phyloP scores from a whole-genome alignment of 177 flowering plant species.

The Vitis hybrid region DNA sequence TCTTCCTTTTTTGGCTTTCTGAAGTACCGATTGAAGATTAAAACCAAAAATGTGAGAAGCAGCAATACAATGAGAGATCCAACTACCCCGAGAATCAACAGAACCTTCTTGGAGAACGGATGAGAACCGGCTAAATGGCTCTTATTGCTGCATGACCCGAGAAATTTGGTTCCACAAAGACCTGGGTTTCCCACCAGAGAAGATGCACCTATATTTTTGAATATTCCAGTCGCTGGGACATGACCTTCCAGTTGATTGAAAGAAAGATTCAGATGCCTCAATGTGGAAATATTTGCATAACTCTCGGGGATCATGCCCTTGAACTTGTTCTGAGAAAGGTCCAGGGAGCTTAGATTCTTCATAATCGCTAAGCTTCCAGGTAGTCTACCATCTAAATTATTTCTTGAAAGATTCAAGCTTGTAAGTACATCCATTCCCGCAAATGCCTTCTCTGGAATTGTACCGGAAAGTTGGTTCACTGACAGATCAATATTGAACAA shows the following conservation, averaged over 20 bases:
- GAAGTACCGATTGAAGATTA: slow-evolving; percentile 12
- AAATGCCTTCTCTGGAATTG: slow-evolving; percentile 42
- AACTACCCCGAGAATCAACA: slow-evolving; percentile 32
- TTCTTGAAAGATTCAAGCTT: slow-evolving; percentile 60
- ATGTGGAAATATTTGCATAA: slow-evolving; percentile 37
- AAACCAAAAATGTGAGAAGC: slow-evolving; percentile 28
- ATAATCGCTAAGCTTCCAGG: slow-evolving; percentile 44
- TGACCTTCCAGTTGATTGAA: slow-evolving; percentile 73
- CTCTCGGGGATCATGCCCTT: slow-evolving; percentile 56
- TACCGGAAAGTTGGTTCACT: slow-evolving; percentile 52
- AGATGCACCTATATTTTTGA: slow-evolving; percentile 36
- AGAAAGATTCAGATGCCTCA: slow-evolving; percentile 70
- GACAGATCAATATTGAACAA: slow-evolving; percentile 65
- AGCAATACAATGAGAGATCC: slow-evolving; percentile 36
- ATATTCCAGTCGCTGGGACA: slow-evolving; percentile 60
- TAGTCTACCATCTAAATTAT: slow-evolving; percentile 49
- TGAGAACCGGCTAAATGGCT: slow-evolving; percentile 14
- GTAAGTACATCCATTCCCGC: slow-evolving; percentile 27
- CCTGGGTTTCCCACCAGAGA: slow-evolving; percentile 58
- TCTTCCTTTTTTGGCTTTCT: slow-evolving; percentile 19
- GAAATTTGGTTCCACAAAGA: slow-evolving; percentile 62
- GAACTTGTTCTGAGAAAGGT: slow-evolving; percentile 61
- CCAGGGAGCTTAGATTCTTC: slow-evolving; percentile 48
- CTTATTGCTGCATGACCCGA: slow-evolving; percentile 35
- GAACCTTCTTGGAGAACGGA: slow-evolving; percentile 35